phyloP scores from a whole-genome alignment of 495 filamentous ascomycete species.

The Podospora appendiculata region DNA sequence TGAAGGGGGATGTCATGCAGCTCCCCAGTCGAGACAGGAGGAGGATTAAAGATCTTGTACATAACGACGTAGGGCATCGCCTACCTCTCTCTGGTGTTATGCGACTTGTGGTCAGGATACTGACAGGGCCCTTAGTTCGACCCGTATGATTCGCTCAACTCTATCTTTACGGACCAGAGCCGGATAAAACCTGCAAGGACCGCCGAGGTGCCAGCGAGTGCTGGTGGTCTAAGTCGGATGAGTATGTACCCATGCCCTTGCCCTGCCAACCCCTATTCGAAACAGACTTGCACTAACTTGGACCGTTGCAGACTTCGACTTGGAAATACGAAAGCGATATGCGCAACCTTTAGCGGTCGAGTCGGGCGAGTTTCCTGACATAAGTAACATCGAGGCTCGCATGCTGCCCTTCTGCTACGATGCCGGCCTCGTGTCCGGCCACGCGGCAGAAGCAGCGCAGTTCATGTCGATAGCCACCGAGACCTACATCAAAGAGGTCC shows the following conservation, averaged over 20 bases:
- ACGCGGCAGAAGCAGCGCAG: constrained; percentile 63
- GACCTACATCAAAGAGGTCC: constrained; percentile 82
- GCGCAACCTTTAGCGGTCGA: constrained; percentile 78
- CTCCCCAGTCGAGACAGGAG: constrained; percentile 77
- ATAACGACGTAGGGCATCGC: constrained; percentile 39
- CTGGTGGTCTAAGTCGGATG: constrained; percentile 73
- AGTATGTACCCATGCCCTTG: constrained; percentile 49
- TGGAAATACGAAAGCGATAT: constrained; percentile 91
- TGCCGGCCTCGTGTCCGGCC: constrained; percentile 69
- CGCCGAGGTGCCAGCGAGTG: constrained; percentile 64
- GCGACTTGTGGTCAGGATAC: neutral
- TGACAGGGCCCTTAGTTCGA: constrained; percentile 48
- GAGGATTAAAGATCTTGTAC: constrained; percentile 69
- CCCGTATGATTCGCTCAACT: constrained; percentile 53
- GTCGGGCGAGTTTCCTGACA: constrained; percentile 87
- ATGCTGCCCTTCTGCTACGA: constrained; percentile 96
- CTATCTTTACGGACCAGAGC: constrained; percentile 60
- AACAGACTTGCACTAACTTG: too few relatives aligned
- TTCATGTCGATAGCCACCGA: constrained; percentile 89
- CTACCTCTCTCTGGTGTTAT: neutral
- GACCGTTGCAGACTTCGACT: constrained; percentile 60
- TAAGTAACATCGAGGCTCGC: constrained; percentile 66
- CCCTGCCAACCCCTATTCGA: neutral
- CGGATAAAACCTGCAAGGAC: constrained; percentile 60
- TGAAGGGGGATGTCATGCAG: constrained; percentile 94